Conservation (phyloP, 805 yeast genomes). For the Yarrowia sp. region DNA sequence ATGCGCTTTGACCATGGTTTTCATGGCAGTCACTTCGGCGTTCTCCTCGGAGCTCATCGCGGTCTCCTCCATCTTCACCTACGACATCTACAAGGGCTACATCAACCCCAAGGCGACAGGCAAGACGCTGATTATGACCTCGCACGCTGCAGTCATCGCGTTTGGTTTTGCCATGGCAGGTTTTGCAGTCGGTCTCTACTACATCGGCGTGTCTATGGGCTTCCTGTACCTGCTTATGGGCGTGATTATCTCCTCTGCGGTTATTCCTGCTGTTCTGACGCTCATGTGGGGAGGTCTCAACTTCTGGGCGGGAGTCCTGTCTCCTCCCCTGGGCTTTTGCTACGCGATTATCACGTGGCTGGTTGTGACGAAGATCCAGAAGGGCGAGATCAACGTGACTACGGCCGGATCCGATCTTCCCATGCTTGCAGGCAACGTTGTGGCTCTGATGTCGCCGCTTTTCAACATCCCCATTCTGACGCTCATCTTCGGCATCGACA, state of each 20-base stretch:
- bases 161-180: slow-evolving; percentile 70
- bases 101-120: slow-evolving; percentile 77
- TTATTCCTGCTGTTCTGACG: slow-evolving; percentile 70
- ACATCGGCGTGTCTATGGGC: slow-evolving; percentile 83
- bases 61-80: slow-evolving; percentile 79
- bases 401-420: slow-evolving; percentile 80
- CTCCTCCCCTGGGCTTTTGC: slow-evolving; percentile 77
- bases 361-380: slow-evolving; percentile 41
- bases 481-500: slow-evolving; percentile 59
- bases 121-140: slow-evolving; percentile 61
- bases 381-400: slow-evolving; percentile 54
- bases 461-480: slow-evolving; percentile 67
- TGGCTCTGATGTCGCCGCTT: slow-evolving; percentile 72
- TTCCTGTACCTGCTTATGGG: slow-evolving; percentile 88
- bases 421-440: slow-evolving; percentile 86
- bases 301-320: slow-evolving; percentile 60
- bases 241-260: slow-evolving; percentile 82
- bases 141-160: slow-evolving; percentile 65
- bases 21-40: slow-evolving; percentile 92
- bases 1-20: slow-evolving; percentile 71
- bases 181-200: slow-evolving; percentile 75
- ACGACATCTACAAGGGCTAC: slow-evolving; percentile 80
- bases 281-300: slow-evolving; percentile 66
- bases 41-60: slow-evolving; percentile 89
- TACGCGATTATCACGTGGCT: slow-evolving; percentile 72